A percentile compares a stretch with the other conserved stretches of the same genome.
Evolutionary conservation across 306 rosid genomes (phyloP).

Genomic region (Begonia fuchsioides): DNA sequence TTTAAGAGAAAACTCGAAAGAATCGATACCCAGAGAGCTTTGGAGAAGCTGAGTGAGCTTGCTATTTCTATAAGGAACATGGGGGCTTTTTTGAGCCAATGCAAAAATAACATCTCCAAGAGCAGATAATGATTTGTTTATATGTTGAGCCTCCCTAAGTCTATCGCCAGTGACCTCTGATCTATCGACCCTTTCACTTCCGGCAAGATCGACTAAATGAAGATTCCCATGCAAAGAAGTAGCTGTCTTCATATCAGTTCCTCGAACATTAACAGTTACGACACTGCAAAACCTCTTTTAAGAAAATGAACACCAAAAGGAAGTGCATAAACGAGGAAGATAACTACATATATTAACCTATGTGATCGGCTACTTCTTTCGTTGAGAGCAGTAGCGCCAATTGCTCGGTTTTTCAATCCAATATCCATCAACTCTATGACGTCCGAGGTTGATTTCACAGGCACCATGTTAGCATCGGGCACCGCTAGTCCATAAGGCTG

Average conservation of each 20-base stretch:
- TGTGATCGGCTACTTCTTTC: slow-evolving; percentile 2
- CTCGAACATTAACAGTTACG: not conserved
- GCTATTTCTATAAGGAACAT: slow-evolving; percentile 14
- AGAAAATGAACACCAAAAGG: not conserved
- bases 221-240: slow-evolving; percentile 9
- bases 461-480: not conserved
- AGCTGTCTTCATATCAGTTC: slow-evolving; percentile 8
- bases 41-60: slow-evolving; percentile 18
- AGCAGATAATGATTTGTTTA: slow-evolving; percentile 16
- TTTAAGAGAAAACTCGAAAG: not conserved
- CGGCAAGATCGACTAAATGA: slow-evolving; percentile 17
- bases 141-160: slow-evolving; percentile 17
- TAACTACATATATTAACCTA: no score
- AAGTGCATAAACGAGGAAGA: not conserved
- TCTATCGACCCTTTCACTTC: slow-evolving; percentile 15
- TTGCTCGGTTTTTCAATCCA: not conserved
- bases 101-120: slow-evolving; percentile 18
- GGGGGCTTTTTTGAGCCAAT: slow-evolving; percentile 8
- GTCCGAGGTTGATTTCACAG: not conserved
- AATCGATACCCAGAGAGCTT: slow-evolving; percentile 13
- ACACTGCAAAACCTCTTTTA: not conserved
- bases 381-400: not conserved
- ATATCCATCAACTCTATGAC: not conserved
- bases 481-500: not conserved
- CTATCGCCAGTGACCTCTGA: slow-evolving; percentile 14